Base-by-base conservation (phyloP, 805 yeast species). In the Citeromyces nyonsensis region DNA sequence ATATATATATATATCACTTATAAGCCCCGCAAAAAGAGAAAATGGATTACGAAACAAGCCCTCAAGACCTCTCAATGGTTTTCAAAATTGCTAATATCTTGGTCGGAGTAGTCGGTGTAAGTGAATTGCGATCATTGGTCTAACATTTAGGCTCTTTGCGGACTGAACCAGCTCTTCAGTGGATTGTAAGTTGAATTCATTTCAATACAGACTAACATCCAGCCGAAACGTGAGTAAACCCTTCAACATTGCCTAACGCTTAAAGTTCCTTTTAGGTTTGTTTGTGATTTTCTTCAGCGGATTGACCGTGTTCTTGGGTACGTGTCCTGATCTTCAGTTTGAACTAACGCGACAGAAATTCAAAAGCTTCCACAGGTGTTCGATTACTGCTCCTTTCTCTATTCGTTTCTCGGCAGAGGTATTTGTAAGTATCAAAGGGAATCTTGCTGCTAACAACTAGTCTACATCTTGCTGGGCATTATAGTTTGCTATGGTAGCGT, bases 351-450 rank as follows among this genome's bases (percentile, higher is more conserved):
- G 13, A 54, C 37, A 51, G 61, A 49, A 45, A 60, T 37, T 60
- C 49, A 49, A 28, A 64, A 62, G 10, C 74, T 83, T 11, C 64
- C 77, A 4, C 68, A 71, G 38, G 65, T 79, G n/a, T 63, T 69
- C 41, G 61, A 69, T 5, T 79, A 70, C 43, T 80, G 73, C 6
- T 73, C 82, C 3, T 75, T 77, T 37, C 61, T 75, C 41, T 76
- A 72, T 46, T 72, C 80, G 20, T 76, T 75, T 41, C 49, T 77
- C n/a, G 88, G 91, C 8, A 65, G 91, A 42, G 91, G 88, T 15
- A 49, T 69, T 12, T 69, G 73, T 66, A 58, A 33, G 73, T 64
- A 43, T 11, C n/a, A n/a, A 7, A 18, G 7, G 5, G 6, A 18
- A 18, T 7, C 7, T 7, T 5, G 5, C 22, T 5, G 6, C 22